phyloP scores from a whole-genome alignment of 495 filamentous ascomycete genomes.

The Neurospora hispaniola region DNA sequence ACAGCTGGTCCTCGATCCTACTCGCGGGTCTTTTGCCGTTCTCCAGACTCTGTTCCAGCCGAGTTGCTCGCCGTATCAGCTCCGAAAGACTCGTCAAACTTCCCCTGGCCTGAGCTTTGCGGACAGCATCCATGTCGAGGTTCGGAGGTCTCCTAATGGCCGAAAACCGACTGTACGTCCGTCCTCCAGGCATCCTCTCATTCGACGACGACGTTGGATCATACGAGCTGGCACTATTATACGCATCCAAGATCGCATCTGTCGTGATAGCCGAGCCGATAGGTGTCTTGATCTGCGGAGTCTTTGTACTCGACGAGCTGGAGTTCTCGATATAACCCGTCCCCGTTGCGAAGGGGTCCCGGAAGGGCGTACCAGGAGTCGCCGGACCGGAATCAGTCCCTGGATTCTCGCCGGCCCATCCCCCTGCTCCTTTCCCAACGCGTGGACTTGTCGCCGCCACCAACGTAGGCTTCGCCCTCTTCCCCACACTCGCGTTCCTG shows the following conservation, averaged over 20 bases:
- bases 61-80: slow-evolving; percentile 79
- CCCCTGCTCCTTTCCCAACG: slow-evolving; percentile 19
- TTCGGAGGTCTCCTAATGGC: slow-evolving; percentile 58
- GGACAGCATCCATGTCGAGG: slow-evolving; percentile 68
- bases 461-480: slow-evolving; percentile 60
- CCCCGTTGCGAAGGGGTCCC: slow-evolving; percentile 14
- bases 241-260: slow-evolving; percentile 34
- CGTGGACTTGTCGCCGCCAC: slow-evolving; percentile 40
- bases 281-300: not conserved
- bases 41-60: slow-evolving; percentile 79
- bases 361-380: slow-evolving; percentile 24
- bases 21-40: slow-evolving; percentile 71
- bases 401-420: slow-evolving; percentile 8
- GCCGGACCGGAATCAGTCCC: slow-evolving; percentile 19
- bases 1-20: slow-evolving; percentile 41
- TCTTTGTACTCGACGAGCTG: slow-evolving; percentile 28
- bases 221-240: slow-evolving; percentile 4
- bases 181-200: not conserved
- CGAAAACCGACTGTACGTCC: slow-evolving; percentile 34
- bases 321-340: slow-evolving; percentile 35
- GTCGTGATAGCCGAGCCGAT: slow-evolving; percentile 21
- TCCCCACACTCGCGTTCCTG: slow-evolving; percentile 67
- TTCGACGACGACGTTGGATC: not conserved
- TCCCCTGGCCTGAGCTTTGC: slow-evolving; percentile 68
- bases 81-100: slow-evolving; percentile 88